Evolutionary conservation across 305 asterid genomes (phyloP), one percentile per base, ranked within the genome.

Genomic region (Rubia tinctorum): DNA sequence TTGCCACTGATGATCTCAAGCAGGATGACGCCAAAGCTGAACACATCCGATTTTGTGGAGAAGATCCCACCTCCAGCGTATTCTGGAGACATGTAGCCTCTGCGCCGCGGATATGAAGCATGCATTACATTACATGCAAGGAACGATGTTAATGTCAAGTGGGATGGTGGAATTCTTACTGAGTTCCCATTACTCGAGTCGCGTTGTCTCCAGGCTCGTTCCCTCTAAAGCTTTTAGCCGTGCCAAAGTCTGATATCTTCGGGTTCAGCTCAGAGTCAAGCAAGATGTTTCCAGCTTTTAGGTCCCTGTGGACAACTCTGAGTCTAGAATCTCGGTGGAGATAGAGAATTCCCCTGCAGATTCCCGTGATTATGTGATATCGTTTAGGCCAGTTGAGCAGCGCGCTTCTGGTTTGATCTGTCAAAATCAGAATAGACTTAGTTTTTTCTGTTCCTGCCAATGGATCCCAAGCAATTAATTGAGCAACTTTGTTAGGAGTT

Each of bases 181-280:
- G 80, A 68, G 93, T 88, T 75, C 91, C 89, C 4, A 88, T 78
- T 14, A 88, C 86, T 59, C 82, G 73, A 0, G 34, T 15, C 5
- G 91, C 86, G 25, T 74, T 81, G 66, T 80, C 86, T 60, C 74
- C 86, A 0, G 78, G 83, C 64, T 86, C 82, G 7, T 83, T 78
- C 34, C 86, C 93, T 66, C 82, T 17, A 22, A 66, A 66, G 55
- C 34, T 66, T 66, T 49, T 66, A 0, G 71, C 71, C 0, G 44
- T 42, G 59, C 91, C 86, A 23, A 86, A 88, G 58, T 88, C 88
- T 61, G 90, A 86, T 44, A 88, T 88, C 78, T 88, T 88, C 0
- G 90, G 88, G 64, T 80, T 82, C 85, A 88, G 71, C 20, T 84
- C 84, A 1, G 53, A 67, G 30, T 84, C 88, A 47, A 86, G 81